Base-by-base conservation (phyloP, 1,139 yeast genomes). In the Blastobotrys elegans region DNA sequence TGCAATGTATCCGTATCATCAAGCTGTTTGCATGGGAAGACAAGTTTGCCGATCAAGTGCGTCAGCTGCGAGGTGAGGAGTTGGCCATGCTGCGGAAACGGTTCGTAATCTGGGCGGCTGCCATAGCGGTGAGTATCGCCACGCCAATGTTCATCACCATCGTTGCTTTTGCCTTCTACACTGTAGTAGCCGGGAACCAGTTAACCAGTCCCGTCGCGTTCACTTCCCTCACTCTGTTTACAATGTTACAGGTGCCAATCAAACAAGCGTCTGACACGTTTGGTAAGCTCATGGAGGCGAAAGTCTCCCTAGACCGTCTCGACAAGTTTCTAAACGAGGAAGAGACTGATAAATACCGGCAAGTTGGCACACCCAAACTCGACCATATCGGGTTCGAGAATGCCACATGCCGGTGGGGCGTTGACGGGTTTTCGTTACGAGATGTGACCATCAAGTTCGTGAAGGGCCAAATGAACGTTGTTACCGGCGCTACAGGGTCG, bases 11-110 rank as follows among this genome's bases (percentile, higher is more conserved):
- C 54, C 79, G 97, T 66, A 87, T 92, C 59, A 83, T 92, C 70
- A 92, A 92, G 67, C 88, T 85, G 61, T 92, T 92, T 65, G 96
- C 96, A 5, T 92, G 98, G 97, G 98, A 92, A 67, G 76, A 79
- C 38, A 82, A 84, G 58, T 90, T 90, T 64, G 81, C 78, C 55
- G 80, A 82, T 47, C 79, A 78, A 38, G 84, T 90, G 50, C 69
- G 80, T 67, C 73, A 77, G 30, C 74, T 88, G 47, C 82, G 98
- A 71, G 74, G 74, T 32, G 79, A 81, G 48, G 98, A 92, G 66
- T 66, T 90, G 53, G 53, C 61, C 22, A 72, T 90, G 60, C 71
- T 74, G 50, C 24, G 18, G 21, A 65, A 69, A 56, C 78, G 96
- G 66, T 75, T 79, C 52, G 50, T 77, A 29, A 71, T 78, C 42